Percentiles rank a stretch among this genome's conserved stretches.
These are phyloP conservation scores for Panaeolus cyanescens DNA, from an alignment of 768 basidiomycete genomes.

Conservation along the genomic window DNA sequence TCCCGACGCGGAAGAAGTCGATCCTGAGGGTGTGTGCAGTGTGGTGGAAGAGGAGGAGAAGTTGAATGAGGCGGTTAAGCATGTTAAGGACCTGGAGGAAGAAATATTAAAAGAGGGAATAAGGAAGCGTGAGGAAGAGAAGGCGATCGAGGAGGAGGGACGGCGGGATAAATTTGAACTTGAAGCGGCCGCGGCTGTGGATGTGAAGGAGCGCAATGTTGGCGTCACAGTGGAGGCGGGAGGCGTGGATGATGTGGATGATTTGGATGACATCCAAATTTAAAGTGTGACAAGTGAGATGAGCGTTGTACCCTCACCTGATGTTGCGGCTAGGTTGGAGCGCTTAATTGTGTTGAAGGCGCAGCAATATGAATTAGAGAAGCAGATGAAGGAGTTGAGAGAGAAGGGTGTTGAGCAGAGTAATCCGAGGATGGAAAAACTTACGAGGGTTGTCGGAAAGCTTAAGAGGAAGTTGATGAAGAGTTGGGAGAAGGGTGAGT, in stretches of 20 bases:
- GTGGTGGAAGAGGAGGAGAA: no score
- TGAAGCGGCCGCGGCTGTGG: no score
- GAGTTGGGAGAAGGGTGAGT: slow-evolving; percentile 22
- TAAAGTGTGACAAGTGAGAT: slow-evolving; percentile 4
- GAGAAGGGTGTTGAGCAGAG: neutral
- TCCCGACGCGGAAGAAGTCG: no score
- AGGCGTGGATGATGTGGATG: neutral
- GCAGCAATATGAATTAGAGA: slow-evolving; percentile 21
- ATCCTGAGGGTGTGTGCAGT: no score
- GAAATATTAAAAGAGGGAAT: neutral
- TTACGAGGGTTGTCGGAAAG: slow-evolving; percentile 15
- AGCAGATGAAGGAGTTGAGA: slow-evolving; percentile 15
- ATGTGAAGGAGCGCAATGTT: neutral
- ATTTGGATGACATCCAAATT: slow-evolving; percentile 6
- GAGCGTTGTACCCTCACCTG: neutral
- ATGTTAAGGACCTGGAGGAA: slow-evolving; percentile 8
- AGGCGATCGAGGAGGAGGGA: slow-evolving; percentile 7
- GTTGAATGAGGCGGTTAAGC: no score
- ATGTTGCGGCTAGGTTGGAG: slow-evolving; percentile 15
- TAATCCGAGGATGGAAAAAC: slow-evolving; percentile 1
- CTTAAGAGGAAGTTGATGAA: slow-evolving; percentile 24
- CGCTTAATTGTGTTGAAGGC: slow-evolving; percentile 17
- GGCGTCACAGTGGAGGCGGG: neutral
- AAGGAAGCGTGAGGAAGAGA: neutral
- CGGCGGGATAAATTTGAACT: neutral